These are phyloP conservation scores for Phycomyces nitens DNA, from an alignment of 192 early-diverging fungal genomes.

Conservation along the genomic window DNA sequence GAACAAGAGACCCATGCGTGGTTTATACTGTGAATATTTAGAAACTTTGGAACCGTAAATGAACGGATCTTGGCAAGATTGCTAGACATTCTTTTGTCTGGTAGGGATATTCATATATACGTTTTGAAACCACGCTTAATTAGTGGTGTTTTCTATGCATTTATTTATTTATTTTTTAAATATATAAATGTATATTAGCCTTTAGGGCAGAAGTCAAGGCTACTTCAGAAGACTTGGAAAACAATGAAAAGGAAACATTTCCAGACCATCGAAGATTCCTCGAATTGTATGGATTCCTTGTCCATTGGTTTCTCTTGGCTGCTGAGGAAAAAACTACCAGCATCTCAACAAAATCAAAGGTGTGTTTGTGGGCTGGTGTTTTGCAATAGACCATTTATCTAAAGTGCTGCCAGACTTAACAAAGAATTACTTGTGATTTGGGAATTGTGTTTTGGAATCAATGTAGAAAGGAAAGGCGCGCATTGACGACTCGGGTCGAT, in stretches of 20 bases:
- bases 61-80: slow-evolving; percentile 52
- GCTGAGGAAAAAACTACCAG: slow-evolving; percentile 55
- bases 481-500: slow-evolving; percentile 14
- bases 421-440: too few relatives aligned
- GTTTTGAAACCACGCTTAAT: not conserved
- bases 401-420: not conserved
- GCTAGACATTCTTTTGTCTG: slow-evolving; percentile 69
- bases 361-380: not conserved
- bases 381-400: not conserved
- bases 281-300: slow-evolving; percentile 80
- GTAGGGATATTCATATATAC: slow-evolving; percentile 31
- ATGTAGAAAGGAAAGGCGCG: slow-evolving; percentile 10
- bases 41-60: slow-evolving; percentile 49
- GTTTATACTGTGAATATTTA: slow-evolving; percentile 17
- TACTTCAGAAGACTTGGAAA: slow-evolving; percentile 56
- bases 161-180: not conserved
- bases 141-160: not conserved
- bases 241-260: slow-evolving; percentile 69
- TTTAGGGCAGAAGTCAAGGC: slow-evolving; percentile 63
- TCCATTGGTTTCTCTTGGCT: slow-evolving; percentile 75
- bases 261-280: slow-evolving; percentile 60
- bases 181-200: slow-evolving; percentile 32
- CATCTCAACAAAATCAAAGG: slow-evolving; percentile 27
- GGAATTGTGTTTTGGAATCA: too few relatives aligned
- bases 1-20: slow-evolving; percentile 6